phyloP scores from a whole-genome alignment of 805 yeast genomes.

The Suhomyces xylopsoci region DNA sequence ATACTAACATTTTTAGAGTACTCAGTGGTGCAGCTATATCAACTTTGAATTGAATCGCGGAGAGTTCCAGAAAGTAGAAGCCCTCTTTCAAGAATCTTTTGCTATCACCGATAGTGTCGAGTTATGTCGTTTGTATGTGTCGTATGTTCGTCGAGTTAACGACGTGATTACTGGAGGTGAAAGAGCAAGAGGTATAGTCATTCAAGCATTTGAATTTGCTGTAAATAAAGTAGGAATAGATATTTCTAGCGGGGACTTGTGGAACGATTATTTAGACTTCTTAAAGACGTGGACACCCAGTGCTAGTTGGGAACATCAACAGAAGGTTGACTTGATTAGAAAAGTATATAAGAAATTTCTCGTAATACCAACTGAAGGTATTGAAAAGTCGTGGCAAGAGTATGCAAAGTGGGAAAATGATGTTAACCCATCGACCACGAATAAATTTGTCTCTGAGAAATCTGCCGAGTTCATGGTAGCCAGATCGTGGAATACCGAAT shows the following conservation, averaged over 20 bases:
- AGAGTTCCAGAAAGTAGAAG: conserved; percentile 65
- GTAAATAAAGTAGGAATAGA: conserved; percentile 77
- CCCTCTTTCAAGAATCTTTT: conserved; percentile 61
- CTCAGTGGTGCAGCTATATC: conserved; percentile 73
- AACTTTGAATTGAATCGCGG: conserved; percentile 59
- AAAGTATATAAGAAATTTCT: conserved; percentile 67
- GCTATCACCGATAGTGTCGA: conserved; percentile 60
- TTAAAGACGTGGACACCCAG: conserved; percentile 75
- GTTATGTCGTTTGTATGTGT: conserved; percentile 74
- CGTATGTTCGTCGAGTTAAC: conserved; percentile 69
- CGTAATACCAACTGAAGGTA: conserved; percentile 67
- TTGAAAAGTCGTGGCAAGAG: conserved; percentile 77
- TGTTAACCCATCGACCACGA: conserved; percentile 69
- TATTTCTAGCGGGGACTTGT: conserved; percentile 62
- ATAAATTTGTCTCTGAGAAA: conserved; percentile 78
- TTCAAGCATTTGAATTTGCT: conserved; percentile 83
- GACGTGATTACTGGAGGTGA: conserved; percentile 78
- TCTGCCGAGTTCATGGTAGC: conserved; percentile 87
- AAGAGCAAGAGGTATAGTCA: conserved; percentile 66
- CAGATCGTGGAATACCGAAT: conserved; percentile 70
- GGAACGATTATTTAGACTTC: conserved; percentile 82
- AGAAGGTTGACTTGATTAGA: conserved; percentile 72
- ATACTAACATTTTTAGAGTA: conserved; percentile 26
- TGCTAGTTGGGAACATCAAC: conserved; percentile 81
- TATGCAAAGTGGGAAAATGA: conserved; percentile 84